These are phyloP conservation scores for Leishmania aethiopica DNA, from an alignment of 208 protist genomes.

Conservation along the genomic window DNA sequence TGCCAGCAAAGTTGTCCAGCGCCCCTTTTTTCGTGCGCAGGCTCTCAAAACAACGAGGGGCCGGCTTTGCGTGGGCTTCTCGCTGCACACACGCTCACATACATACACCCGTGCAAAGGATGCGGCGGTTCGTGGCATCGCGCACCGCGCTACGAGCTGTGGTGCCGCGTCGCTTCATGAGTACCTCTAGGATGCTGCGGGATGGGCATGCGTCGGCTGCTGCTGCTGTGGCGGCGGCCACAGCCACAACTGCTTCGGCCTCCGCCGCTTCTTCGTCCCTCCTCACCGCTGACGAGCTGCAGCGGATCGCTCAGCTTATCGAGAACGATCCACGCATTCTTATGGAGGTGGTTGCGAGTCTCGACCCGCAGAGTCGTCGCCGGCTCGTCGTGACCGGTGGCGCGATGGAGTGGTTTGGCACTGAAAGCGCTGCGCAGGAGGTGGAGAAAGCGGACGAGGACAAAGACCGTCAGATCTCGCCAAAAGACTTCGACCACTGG, in stretches of 20 bases:
- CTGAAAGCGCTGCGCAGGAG: constrained; percentile 80
- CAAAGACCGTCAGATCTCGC: constrained; percentile 81
- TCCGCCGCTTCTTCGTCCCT: background rate
- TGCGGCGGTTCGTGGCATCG: background rate
- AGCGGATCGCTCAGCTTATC: constrained; percentile 65
- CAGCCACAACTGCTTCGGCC: background rate
- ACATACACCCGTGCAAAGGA: background rate
- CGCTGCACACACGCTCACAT: background rate
- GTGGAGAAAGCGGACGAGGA: constrained; percentile 82
- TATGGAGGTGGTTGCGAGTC: constrained; percentile 74
- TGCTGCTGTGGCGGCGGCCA: background rate
- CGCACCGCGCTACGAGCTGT: background rate
- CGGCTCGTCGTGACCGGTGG: constrained; percentile 85
- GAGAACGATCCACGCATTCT: constrained; percentile 85
- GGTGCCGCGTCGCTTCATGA: constrained; percentile 1
- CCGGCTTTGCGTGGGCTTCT: background rate
- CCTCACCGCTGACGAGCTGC: constrained; percentile 55
- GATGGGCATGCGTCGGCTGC: background rate
- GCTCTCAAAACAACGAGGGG: background rate
- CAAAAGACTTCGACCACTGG: constrained; percentile 93
- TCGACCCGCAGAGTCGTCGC: constrained; percentile 74
- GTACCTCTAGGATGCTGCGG: background rate
- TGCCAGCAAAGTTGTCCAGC: background rate
- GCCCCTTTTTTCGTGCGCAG: background rate
- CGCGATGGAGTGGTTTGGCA: constrained; percentile 92